Evolutionary conservation across 768 basidiomycete species (phyloP).

Genomic region (Brasilioporus rufonigricans): DNA sequence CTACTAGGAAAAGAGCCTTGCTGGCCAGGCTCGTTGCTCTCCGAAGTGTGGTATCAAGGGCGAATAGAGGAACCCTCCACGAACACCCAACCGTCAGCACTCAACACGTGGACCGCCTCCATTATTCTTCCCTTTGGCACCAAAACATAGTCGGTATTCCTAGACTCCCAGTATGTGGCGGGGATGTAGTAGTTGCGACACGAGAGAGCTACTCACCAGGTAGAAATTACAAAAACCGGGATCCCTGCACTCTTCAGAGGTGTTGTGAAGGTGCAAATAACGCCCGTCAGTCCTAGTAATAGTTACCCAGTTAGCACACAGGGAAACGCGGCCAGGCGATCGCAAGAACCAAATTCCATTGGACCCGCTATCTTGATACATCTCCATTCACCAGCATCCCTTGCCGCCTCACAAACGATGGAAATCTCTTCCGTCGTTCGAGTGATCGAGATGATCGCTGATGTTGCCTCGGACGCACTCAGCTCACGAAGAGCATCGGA

Average conservation of each 20-base stretch:
- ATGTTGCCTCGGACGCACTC: conserved; percentile 29
- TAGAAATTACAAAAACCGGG: conserved; percentile 60
- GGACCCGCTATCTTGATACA: no score
- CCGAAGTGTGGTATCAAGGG: conserved; percentile 3
- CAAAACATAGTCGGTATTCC: conserved; percentile 50
- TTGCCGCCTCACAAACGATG: conserved; percentile 48
- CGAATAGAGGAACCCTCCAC: conserved; percentile 1
- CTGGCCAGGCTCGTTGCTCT: neutral
- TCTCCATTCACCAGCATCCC: conserved; percentile 47
- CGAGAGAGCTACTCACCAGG: no score
- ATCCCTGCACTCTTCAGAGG: conserved; percentile 52
- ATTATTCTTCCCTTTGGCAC: conserved; percentile 45
- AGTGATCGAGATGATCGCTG: conserved; percentile 52
- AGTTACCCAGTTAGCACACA: conserved; percentile 3
- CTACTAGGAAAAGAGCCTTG: neutral
- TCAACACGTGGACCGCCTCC: conserved; percentile 42
- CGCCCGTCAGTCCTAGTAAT: conserved; percentile 58
- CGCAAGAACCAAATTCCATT: conserved; percentile 52
- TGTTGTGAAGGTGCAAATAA: conserved; percentile 51
- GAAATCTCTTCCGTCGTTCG: conserved; percentile 57
- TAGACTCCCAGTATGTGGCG: conserved; percentile 19
- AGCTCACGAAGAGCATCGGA: conserved; percentile 22
- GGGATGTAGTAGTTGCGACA: neutral
- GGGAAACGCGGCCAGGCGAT: neutral
- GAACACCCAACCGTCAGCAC: conserved; percentile 50